Evolutionary conservation across 2,329 filamentous ascomycete species (phyloP), one percentile per base, ranked within the genome.

Genomic region (Coleophoma cylindrospora): DNA sequence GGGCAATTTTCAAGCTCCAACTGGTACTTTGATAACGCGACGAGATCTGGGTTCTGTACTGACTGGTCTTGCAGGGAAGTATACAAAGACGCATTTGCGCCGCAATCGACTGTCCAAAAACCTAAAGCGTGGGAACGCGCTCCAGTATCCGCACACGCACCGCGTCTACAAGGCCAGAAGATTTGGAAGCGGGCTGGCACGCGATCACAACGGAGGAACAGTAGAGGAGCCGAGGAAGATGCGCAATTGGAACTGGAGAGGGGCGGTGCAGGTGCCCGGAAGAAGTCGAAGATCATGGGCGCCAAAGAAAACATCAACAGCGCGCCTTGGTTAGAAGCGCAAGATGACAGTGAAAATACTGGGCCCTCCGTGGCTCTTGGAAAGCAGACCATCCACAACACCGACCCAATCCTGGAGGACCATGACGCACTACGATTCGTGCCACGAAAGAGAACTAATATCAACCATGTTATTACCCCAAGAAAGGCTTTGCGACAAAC

Each of bases 251-350:
- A 74, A 52, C 58, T 73, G 5, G 59, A 64, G 14, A 62, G 57
- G 21, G 64, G 66, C 19, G 66, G 68, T 2, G 44, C 49, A 2
- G 65, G 63, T 0, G 38, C 63, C 19, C 62, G 71, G 33, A 74
- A 74, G 54, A 66, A 61, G 49, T 43, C 50, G 17, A 63, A 66
- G n/a, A 57, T 54, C 12, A 45, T 52, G 8, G 51, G 50, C 14
- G 54, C 66, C 40, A 63, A 70, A 51, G 64, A 67, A 11, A 60
- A 59, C 34, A 70, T 64, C 50, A 59, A 59, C 5, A 59, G 63
- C 32, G 63, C 61, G 34, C 50, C 45, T 17, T 73, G 68, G 62
- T 61, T 54, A 34, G 48, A 48, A 49, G 43, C 37, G 15, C 13
- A 47, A 15, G 50, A 49, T 7, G 38, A 48, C 13, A 45, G 36